Evolutionary conservation across 164 flowering plant species (phyloP), one percentile per base, ranked within the genome.

Genomic region (Nelumbo lutea): DNA sequence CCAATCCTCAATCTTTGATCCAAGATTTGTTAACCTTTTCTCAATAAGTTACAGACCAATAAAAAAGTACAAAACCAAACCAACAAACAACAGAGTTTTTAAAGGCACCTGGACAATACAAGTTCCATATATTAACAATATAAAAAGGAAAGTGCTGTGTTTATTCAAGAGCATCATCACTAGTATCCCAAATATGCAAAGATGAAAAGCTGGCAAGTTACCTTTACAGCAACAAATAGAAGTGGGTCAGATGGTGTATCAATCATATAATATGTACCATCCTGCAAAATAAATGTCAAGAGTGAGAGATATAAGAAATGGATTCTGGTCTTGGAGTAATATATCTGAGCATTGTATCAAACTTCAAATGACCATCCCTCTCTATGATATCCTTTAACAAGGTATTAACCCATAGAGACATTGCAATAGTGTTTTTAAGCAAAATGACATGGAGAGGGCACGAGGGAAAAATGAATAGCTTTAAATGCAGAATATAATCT

Each of bases 241-340:
- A 95, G 93, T 42, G 99, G 97, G 80, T 92, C 97, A 5, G 95
- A 83, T 42, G 98, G 97, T 40, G 98, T 94, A 75, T 91, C 90
- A 56, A 94, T 84, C 98, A 94, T 91, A 80, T 84, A 94, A 77
- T 89, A 93, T 15, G 88, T 68, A 59, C 96, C 93, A 78, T 94
- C 95, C 98, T 93, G 88, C 82, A 77, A 70, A 78, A 44, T 15
- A 72, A 42, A 68, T 64, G 8, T 47, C 64, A 47, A 64, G 10
- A 57, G 39, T 27, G 27, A 27, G 27, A 27, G 27, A 27, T 27
- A 27, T 27, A 27, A 27, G 27, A 27, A 27, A 27, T 27, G 27
- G 27, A 27, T 27, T 27, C 27, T 27, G 27, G 27, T 27, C 27
- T 27, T 27, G 27, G 27, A 27, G 27, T 27, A 27, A 27, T 27